Base-by-base conservation (phyloP, 2,329 filamentous ascomycete genomes). In the Amylocarpus encephaloides region DNA sequence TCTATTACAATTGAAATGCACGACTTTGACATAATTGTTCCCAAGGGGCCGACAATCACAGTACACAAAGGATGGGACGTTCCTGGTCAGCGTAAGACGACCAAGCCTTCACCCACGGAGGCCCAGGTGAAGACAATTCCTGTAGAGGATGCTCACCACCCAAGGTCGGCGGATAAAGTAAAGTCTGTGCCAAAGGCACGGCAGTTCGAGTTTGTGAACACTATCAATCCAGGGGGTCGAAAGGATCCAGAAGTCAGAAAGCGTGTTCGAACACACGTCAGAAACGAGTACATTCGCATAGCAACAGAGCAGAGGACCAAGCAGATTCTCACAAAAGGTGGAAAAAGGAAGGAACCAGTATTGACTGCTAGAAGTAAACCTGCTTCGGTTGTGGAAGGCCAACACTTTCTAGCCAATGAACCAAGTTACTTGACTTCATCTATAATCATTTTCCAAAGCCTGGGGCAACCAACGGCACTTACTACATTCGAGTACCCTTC, bases 121-220 rank as follows among this genome's bases (percentile, higher is more conserved):
- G 15, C 13, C 9, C 7, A 19, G 10, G n/a, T 12, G 39, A 34
- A 29, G 26, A 26, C n/a, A n/a, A 10, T 18, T 10, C 26, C 5
- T 11, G 12, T n/a, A 5, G 39, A 40, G 26, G 15, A 19, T 6
- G 13, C 13, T 5, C 15, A 10, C 4, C 13, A 16, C 22, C 30
- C 3, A 11, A 35, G 16, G 6, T 2, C 22, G 12, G 6, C 4
- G 18, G 33, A 33, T 7, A 11, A 11, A 41, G 38, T 35, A 26
- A 26, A 15, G 15, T 9, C 12, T 6, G 30, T 15, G 10, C 32
- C 19, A 19, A 26, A 30, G 15, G 5, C 38, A 32, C 46, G 44
- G 38, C 46, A 48, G 2, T 57, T 55, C 22, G 55, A 52, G n/a
- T 59, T 58, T 16, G 46, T 60, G 3, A 53, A 58, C 36, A 35